Evolutionary conservation across 768 basidiomycete species (phyloP).

Genomic region (Nidularia pulvinata): DNA sequence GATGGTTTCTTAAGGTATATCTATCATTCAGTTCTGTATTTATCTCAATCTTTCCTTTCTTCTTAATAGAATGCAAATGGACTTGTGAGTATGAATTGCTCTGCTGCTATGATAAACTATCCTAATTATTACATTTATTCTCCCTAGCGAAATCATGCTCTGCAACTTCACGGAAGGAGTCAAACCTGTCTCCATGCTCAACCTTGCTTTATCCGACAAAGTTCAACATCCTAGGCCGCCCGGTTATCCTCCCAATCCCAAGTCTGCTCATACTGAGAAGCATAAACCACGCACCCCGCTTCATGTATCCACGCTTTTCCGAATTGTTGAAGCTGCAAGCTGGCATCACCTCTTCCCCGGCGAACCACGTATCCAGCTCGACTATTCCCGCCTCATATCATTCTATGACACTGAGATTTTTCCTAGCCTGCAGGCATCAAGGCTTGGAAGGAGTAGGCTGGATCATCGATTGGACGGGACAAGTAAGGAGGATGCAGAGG

Average conservation of each 20-base stretch:
- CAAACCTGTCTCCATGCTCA: constrained; percentile 10
- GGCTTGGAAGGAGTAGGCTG: constrained; percentile 13
- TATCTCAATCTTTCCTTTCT: too few relatives aligned
- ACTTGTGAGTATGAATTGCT: constrained; percentile 18
- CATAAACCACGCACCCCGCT: not conserved
- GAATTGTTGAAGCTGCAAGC: constrained; percentile 16
- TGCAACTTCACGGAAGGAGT: constrained; percentile 27
- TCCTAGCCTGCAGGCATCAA: constrained; percentile 17
- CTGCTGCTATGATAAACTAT: not conserved
- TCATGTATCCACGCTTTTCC: not conserved
- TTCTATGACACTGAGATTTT: constrained; percentile 29
- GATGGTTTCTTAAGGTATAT: constrained; percentile 34
- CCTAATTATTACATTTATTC: constrained; percentile 17
- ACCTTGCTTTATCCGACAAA: constrained; percentile 31
- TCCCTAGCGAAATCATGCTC: constrained; percentile 29
- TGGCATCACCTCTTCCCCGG: constrained; percentile 32
- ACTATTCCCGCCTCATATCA: constrained; percentile 26
- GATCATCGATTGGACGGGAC: constrained; percentile 22
- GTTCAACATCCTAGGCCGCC: not conserved
- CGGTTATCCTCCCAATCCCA: not conserved
- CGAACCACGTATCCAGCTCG: constrained; percentile 28
- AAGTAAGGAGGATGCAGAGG: constrained; percentile 12
- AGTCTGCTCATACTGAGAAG: not conserved
- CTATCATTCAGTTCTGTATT: too few relatives aligned
- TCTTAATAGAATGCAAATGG: constrained; percentile 16